A percentile compares a stretch with the other conserved stretches of the same genome.
These are phyloP conservation scores for Blastobotrys robertii DNA, from an alignment of 805 yeast species.

Conservation along the genomic window DNA sequence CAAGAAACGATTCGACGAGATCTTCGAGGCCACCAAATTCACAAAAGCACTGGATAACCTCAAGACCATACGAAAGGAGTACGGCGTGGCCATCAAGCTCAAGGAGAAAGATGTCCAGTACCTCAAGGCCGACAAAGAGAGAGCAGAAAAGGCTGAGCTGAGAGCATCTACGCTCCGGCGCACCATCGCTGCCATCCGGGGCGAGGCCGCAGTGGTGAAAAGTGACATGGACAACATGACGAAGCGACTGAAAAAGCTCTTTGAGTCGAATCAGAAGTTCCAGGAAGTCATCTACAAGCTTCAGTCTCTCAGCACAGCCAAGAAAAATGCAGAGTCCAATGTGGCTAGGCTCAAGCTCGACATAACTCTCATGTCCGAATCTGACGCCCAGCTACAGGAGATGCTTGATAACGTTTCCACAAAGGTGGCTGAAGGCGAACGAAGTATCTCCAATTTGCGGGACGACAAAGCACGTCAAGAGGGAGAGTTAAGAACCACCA, in stretches of 20 bases:
- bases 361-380: conserved; percentile 37
- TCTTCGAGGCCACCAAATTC: conserved; percentile 88
- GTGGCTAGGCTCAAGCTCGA: conserved; percentile 40
- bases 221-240: conserved; percentile 43
- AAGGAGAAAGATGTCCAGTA: conserved; percentile 74
- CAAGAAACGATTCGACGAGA: conserved; percentile 91
- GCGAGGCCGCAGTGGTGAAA: conserved; percentile 42
- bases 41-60: conserved; percentile 81
- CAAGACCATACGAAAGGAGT: conserved; percentile 66
- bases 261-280: conserved; percentile 71
- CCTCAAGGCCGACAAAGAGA: conserved; percentile 57
- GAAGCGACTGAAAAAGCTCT: conserved; percentile 51
- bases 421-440: conserved; percentile 15
- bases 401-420: conserved; percentile 35
- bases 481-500: conserved; percentile 18
- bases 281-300: conserved; percentile 59
- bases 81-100: conserved; percentile 63
- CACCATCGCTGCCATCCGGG: conserved; percentile 37
- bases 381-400: conserved; percentile 32
- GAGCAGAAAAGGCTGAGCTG: conserved; percentile 51
- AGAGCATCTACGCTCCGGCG: conserved; percentile 36
- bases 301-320: conserved; percentile 45
- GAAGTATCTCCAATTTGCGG: conserved; percentile 2
- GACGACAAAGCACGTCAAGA: conserved; percentile 13
- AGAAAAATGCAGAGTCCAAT: conserved; percentile 39